A percentile compares a stretch with the other conserved stretches of the same genome.
phyloP scores from a whole-genome alignment of 495 filamentous ascomycete genomes.

The Hypoxylon perforatum region DNA sequence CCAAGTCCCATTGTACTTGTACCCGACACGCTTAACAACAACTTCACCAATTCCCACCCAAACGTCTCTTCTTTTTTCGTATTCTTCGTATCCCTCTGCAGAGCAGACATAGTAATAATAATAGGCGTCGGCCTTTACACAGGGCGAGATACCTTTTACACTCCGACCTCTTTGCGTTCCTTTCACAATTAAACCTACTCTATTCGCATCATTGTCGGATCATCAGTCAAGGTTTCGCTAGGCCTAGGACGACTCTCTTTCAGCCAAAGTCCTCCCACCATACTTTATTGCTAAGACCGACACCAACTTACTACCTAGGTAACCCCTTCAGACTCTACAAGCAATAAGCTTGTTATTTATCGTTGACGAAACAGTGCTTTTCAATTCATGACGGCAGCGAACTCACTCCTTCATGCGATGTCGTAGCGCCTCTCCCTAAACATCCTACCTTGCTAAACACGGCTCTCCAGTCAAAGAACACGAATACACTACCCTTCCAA shows the following conservation, averaged over 20 bases:
- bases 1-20: not conserved
- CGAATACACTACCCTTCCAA: slow-evolving; percentile 12
- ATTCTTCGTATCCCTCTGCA: slow-evolving; percentile 33
- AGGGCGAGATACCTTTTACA: not conserved
- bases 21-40: slow-evolving; percentile 2
- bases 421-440: slow-evolving; percentile 15
- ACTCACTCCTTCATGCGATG: slow-evolving; percentile 22
- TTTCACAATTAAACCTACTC: slow-evolving; percentile 26
- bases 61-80: not conserved
- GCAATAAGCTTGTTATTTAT: slow-evolving; percentile 6
- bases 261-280: slow-evolving; percentile 1
- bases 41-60: slow-evolving; percentile 21
- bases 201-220: slow-evolving; percentile 9
- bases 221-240: slow-evolving; percentile 24
- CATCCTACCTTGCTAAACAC: slow-evolving; percentile 7
- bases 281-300: slow-evolving; percentile 11
- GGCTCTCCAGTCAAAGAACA: slow-evolving; percentile 2
- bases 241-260: slow-evolving; percentile 13
- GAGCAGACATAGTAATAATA: slow-evolving; percentile 35
- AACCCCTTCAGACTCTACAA: slow-evolving; percentile 29
- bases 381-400: slow-evolving; percentile 6
- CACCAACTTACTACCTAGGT: slow-evolving; percentile 15
- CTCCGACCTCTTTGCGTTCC: slow-evolving; percentile 28
- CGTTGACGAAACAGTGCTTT: slow-evolving; percentile 4
- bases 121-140: slow-evolving; percentile 10